These are phyloP conservation scores for Colletotrichum incanum DNA, from an alignment of 2,329 filamentous ascomycete species.

Conservation along the genomic window DNA sequence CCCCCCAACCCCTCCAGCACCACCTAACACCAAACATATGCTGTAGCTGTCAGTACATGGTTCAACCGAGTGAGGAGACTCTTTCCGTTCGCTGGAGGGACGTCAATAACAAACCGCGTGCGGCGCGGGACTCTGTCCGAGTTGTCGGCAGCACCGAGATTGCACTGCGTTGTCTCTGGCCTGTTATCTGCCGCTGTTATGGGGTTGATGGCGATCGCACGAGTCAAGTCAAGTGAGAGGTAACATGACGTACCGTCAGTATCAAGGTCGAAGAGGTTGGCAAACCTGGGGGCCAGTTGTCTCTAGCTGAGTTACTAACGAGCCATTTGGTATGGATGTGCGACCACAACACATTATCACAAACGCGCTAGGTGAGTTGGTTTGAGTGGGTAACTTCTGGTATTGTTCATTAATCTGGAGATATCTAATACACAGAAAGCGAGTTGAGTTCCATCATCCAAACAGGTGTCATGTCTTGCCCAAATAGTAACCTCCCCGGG, in stretches of 20 bases:
- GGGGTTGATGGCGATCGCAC: background rate
- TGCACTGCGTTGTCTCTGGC: no score
- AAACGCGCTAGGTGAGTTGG: constrained; percentile 5
- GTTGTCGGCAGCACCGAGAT: background rate
- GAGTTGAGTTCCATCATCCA: constrained; percentile 65
- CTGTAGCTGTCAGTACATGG: background rate
- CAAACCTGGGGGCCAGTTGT: background rate
- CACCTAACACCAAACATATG: background rate
- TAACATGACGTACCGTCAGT: background rate
- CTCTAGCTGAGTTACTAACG: background rate
- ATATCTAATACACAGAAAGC: constrained; percentile 77
- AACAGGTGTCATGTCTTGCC: constrained; percentile 30
- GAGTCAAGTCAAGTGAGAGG: constrained; percentile 18
- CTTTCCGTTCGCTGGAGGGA: background rate
- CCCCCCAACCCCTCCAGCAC: no score
- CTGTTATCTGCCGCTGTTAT: background rate
- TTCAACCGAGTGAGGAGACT: background rate
- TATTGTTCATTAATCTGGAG: constrained; percentile 65
- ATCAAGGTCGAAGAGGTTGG: background rate
- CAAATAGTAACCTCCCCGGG: background rate
- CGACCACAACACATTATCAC: background rate
- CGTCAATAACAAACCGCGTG: background rate
- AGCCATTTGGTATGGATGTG: background rate
- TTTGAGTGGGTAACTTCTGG: constrained; percentile 78
- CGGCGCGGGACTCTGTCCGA: background rate